Percentiles rank a stretch among this genome's conserved stretches.
Conservation (phyloP, 148 eudicot genomes). For the Salicornia ramosissima region DNA sequence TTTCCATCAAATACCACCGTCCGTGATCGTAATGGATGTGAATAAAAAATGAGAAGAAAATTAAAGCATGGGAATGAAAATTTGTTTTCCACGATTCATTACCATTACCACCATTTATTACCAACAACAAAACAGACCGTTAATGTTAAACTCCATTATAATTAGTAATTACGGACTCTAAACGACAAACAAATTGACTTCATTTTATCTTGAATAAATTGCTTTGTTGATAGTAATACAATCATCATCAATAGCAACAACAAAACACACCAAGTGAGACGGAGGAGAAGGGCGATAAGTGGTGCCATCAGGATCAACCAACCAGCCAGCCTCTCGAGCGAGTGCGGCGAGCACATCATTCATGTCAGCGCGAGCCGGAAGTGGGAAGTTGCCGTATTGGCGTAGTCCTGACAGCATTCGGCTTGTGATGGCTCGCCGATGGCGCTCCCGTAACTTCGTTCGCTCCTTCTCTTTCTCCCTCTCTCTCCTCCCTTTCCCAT, state of each 20-base stretch:
- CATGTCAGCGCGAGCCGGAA: constrained; percentile 70
- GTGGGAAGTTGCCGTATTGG: constrained; percentile 59
- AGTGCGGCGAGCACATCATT: constrained; percentile 67
- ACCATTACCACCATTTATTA: background rate
- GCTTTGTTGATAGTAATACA: too few species aligned
- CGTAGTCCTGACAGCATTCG: constrained; percentile 79
- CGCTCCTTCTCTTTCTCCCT: constrained; percentile 73
- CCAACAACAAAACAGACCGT: background rate
- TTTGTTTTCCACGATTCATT: too few species aligned
- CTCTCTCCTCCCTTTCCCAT: constrained; percentile 47
- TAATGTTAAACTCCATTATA: too few species aligned
- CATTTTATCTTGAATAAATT: too few species aligned
- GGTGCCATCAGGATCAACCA: constrained; percentile 56
- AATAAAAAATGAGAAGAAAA: too few species aligned
- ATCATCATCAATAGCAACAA: too few species aligned
- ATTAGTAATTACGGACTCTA: too few species aligned
- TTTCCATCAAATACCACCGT: too few species aligned
- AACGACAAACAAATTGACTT: too few species aligned
- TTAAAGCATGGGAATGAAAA: too few species aligned
- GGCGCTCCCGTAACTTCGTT: constrained; percentile 67
- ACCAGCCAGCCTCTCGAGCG: constrained; percentile 71
- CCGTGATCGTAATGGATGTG: too few species aligned
- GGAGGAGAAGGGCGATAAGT: constrained; percentile 45
- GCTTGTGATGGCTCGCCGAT: constrained; percentile 72
- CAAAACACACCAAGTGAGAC: constrained; percentile 25